Percentiles rank a stretch among this genome's conserved stretches.
Conservation (phyloP, 2,329 filamentous ascomycete species). For the Phaeoacremonium minimum region DNA sequence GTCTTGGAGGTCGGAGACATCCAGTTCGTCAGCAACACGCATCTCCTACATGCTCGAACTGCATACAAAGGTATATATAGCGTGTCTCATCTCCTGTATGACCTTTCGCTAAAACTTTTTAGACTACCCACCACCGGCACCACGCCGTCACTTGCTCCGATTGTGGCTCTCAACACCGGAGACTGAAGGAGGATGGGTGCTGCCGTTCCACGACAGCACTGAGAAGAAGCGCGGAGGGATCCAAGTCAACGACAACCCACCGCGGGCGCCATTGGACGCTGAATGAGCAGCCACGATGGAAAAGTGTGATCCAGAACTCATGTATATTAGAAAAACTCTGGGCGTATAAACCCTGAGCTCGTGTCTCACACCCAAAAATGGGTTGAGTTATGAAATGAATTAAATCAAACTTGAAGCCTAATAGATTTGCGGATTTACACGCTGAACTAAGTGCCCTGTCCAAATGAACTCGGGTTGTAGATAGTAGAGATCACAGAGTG, state of each 20-base stretch:
- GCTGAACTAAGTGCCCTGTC: too few relatives aligned
- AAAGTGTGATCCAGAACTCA: too few relatives aligned
- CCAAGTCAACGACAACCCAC: conserved; percentile 77
- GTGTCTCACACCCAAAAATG: too few relatives aligned
- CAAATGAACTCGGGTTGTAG: too few relatives aligned
- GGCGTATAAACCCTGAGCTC: too few relatives aligned
- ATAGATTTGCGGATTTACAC: too few relatives aligned
- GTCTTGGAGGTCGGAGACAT: conserved; percentile 82
- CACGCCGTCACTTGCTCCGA: conserved; percentile 74
- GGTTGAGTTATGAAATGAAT: too few relatives aligned
- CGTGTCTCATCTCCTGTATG: conserved; percentile 15
- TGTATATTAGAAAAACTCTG: too few relatives aligned
- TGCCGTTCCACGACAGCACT: conserved; percentile 75
- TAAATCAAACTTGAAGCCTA: too few relatives aligned
- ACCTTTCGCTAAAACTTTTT: conserved; percentile 3
- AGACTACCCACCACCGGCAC: conserved; percentile 59
- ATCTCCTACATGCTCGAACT: conserved; percentile 77
- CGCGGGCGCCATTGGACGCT: conserved; percentile 71
- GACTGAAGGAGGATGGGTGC: conserved; percentile 76
- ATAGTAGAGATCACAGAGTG: too few relatives aligned
- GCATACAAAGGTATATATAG: conserved; percentile 67
- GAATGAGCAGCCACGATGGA: conserved; percentile 53
- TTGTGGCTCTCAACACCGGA: conserved; percentile 83
- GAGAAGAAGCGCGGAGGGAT: conserved; percentile 88
- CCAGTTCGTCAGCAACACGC: conserved; percentile 78